A percentile compares a stretch with the other conserved stretches of the same genome.
Conservation (phyloP, 2,329 filamentous ascomycete species). For the Verticillium alfalfae region DNA sequence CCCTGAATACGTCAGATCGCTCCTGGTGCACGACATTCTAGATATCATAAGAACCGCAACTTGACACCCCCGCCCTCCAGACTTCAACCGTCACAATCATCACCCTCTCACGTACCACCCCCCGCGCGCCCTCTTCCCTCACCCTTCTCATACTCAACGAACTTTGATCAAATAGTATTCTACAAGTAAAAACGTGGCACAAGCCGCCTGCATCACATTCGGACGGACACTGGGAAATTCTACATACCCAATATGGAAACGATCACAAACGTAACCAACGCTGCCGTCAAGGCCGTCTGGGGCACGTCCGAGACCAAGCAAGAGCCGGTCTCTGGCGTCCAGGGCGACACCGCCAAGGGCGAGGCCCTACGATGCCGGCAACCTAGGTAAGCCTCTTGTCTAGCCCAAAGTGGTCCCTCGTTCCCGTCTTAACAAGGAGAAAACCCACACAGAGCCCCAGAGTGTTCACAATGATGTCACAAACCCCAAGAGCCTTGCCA, state of each 20-base stretch:
- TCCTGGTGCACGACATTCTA: neutral
- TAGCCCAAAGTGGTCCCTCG: too few species aligned
- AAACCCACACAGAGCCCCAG: neutral
- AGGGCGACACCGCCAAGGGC: conserved; percentile 59
- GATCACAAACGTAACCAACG: conserved; percentile 47
- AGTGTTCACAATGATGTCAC: conserved; percentile 3
- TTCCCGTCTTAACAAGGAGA: neutral
- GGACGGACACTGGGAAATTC: neutral
- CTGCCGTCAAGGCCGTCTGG: conserved; percentile 36
- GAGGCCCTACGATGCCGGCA: conserved; percentile 77
- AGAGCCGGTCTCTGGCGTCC: conserved; percentile 68
- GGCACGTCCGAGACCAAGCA: conserved; percentile 31
- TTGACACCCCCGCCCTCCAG: neutral
- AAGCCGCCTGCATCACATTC: neutral
- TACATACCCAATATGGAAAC: conserved; percentile 50
- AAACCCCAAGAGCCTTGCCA: neutral
- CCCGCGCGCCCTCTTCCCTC: neutral
- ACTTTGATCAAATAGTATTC: too few species aligned
- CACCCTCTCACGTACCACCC: neutral
- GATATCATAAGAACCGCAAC: neutral
- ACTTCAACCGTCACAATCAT: neutral
- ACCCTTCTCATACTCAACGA: neutral
- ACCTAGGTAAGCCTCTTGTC: conserved; percentile 43
- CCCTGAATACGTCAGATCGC: neutral
- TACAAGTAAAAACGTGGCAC: too few species aligned